Percentiles rank a stretch among this genome's conserved stretches.
These are phyloP conservation scores for Sporisorium iseilematis-ciliati DNA, from an alignment of 1,284 basidiomycete species.

Conservation along the genomic window DNA sequence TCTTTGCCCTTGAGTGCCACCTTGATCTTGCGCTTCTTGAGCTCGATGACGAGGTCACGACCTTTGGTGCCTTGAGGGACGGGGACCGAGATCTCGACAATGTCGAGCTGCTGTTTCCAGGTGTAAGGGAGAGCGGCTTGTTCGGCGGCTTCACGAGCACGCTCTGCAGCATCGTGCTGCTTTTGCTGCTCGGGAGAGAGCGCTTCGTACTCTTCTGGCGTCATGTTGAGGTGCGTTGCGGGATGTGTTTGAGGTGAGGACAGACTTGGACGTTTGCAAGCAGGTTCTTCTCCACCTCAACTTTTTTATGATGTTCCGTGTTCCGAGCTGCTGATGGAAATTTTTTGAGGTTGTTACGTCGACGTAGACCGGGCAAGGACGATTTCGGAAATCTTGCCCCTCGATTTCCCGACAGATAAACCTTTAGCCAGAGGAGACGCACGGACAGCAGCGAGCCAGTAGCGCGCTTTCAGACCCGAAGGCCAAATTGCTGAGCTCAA, in stretches of 20 bases:
- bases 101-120: conserved; percentile 91
- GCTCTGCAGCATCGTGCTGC: conserved; percentile 78
- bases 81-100: conserved; percentile 84
- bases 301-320: conserved; percentile 11
- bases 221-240: conserved; percentile 76
- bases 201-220: conserved; percentile 78
- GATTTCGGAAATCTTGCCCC: conserved; percentile 20
- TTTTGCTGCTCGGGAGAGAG: conserved; percentile 82
- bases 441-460: conserved; percentile 29
- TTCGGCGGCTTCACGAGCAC: conserved; percentile 79
- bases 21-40: conserved; percentile 84
- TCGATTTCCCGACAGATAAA: conserved; percentile 25
- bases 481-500: conserved; percentile 13
- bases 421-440: conserved; percentile 13
- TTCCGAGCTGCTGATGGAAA: background rate
- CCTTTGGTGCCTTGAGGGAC: conserved; percentile 88
- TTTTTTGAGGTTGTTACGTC: background rate
- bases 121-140: conserved; percentile 90
- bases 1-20: conserved; percentile 88
- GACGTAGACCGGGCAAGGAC: background rate
- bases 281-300: conserved; percentile 15
- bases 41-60: conserved; percentile 80
- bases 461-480: conserved; percentile 17
- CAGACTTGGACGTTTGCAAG: conserved; percentile 73
- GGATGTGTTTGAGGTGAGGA: background rate